Percentiles rank a stretch among this genome's conserved stretches.
Evolutionary conservation across 2,329 filamentous ascomycete genomes (phyloP).

Genomic region (Sarocladium strictum): DNA sequence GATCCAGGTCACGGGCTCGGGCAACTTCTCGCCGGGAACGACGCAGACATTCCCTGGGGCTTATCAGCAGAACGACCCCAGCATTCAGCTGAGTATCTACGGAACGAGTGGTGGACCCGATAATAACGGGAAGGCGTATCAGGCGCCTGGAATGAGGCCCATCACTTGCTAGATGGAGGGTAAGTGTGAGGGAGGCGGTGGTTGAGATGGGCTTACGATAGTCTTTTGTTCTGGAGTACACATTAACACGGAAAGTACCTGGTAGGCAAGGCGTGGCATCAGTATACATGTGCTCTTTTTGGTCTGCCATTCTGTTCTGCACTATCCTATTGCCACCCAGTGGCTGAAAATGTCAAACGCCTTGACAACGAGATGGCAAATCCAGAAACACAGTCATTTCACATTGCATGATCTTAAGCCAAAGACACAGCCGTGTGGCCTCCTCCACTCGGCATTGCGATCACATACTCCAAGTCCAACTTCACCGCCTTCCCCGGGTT

Average conservation of each 20-base stretch:
- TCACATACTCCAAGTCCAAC: slow-evolving; percentile 56
- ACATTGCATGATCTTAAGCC: not conserved
- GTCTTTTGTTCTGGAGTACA: too few species aligned
- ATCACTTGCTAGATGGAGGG: slow-evolving; percentile 18
- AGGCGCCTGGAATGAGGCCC: slow-evolving; percentile 27
- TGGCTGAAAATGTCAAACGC: too few species aligned
- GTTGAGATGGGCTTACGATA: too few species aligned
- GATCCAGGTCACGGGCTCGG: slow-evolving; percentile 26
- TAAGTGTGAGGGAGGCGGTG: not conserved
- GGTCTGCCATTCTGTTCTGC: too few species aligned
- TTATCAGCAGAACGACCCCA: slow-evolving; percentile 27
- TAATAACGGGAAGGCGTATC: slow-evolving; percentile 25
- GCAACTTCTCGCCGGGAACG: slow-evolving; percentile 14
- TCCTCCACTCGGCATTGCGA: slow-evolving; percentile 46
- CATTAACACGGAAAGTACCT: too few species aligned
- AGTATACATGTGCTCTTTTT: too few species aligned
- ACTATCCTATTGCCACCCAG: too few species aligned
- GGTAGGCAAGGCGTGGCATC: too few species aligned
- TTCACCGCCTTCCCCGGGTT: slow-evolving; percentile 52
- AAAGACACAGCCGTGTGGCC: slow-evolving; percentile 18
- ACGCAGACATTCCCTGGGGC: slow-evolving; percentile 25
- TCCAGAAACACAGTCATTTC: too few species aligned
- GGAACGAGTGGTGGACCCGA: slow-evolving; percentile 22
- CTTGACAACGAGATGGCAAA: too few species aligned
- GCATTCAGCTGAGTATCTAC: slow-evolving; percentile 29